Evolutionary conservation across 1,139 yeast species (phyloP), one percentile per base, ranked within the genome.

Genomic region (Kazachstania sp.): DNA sequence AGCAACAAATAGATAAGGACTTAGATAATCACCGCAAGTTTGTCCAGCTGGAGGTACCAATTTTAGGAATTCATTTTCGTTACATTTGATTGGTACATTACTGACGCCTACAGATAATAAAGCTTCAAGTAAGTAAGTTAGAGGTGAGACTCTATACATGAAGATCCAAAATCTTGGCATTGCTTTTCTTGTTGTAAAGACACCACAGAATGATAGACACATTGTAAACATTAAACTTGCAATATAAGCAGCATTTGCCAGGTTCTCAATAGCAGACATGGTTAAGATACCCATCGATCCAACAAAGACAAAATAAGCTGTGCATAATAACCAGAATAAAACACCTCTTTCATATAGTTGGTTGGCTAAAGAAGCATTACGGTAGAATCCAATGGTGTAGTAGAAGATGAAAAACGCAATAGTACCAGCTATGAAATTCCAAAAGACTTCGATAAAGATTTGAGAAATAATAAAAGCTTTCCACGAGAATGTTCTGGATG

Each of bases 171-270:
- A 71, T 54, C 79, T 66, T 70, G 80, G 57, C 66, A 83, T 65
- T 8, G 68, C 68, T 9, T 68, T 61, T 26, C 80, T 77, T 28
- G 80, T 72, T 9, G 78, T 83, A 64, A 85, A 68, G 38, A 83
- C 92, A 75, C 95, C 95, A 69, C 88, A 81, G 78, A 86, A 85
- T 47, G 78, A 74, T 65, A 84, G 70, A 53, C 81, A 73, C 73
- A 83, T 66, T 18, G 87, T 75, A 66, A 82, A 83, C 57, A 82
- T 61, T 64, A 83, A 62, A 35, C 75, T 71, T 3, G 81, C 77
- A 48, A 81, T 56, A 59, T 82, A 81, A 51, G 85, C 87, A 44
- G 90, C 94, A 50, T 83, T 78, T 45, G 79, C 83, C 15, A 78
- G 79, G 43, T 78, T 63, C 47, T 81, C 83, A 47, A 46, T 51